A percentile compares a stretch with the other conserved stretches of the same genome.
These are phyloP conservation scores for Magnusiomyces tetraspermus DNA, from an alignment of 1,139 yeast genomes.

Conservation along the genomic window DNA sequence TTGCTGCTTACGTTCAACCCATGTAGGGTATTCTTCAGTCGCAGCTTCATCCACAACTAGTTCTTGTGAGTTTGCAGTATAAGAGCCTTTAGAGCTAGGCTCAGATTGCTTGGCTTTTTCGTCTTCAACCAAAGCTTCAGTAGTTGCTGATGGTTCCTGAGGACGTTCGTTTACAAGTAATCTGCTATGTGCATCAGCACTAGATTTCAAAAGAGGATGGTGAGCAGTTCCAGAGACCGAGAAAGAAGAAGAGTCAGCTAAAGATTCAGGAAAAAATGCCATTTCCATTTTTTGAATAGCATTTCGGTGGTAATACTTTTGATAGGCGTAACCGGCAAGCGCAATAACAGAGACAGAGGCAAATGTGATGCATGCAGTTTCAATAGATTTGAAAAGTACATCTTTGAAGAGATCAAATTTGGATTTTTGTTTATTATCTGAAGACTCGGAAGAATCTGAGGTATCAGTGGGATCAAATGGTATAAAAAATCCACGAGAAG, in stretches of 20 bases:
- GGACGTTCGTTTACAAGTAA: not conserved
- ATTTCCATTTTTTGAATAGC: constrained; percentile 55
- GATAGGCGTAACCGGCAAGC: constrained; percentile 62
- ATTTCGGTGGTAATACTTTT: constrained; percentile 48
- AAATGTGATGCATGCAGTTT: constrained; percentile 66
- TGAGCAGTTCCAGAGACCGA: not conserved
- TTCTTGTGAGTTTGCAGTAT: constrained; percentile 10
- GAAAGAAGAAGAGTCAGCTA: not conserved
- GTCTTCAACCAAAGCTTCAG: constrained; percentile 41
- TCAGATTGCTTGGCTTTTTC: constrained; percentile 37
- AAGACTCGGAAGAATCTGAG: not conserved
- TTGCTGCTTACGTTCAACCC: constrained; percentile 64
- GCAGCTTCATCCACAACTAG: constrained; percentile 16
- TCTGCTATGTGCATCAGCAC: not conserved
- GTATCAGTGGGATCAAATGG: not conserved
- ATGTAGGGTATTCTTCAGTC: constrained; percentile 17
- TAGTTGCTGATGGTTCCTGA: not conserved
- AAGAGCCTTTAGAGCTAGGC: constrained; percentile 18
- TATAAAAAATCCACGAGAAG: not conserved
- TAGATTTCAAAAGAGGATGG: not conserved
- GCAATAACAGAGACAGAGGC: constrained; percentile 67
- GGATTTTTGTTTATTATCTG: not conserved
- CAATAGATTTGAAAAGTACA: constrained; percentile 47
- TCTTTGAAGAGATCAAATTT: constrained; percentile 12
- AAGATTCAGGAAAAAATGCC: constrained; percentile 52